phyloP scores from a whole-genome alignment of 2,329 filamentous ascomycete species.

The Colletotrichum viniferum region DNA sequence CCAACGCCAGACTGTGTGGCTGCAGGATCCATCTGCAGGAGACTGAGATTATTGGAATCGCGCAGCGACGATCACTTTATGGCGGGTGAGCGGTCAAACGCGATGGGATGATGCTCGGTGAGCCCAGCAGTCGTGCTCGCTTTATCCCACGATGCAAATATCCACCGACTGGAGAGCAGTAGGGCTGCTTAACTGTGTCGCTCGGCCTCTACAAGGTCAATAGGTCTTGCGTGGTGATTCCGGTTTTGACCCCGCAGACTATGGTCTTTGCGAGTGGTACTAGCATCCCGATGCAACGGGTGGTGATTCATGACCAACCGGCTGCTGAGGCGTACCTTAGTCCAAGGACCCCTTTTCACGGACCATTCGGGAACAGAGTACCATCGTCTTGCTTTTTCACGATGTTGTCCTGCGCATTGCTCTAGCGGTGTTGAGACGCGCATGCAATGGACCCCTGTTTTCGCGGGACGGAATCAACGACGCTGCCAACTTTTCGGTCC shows the following conservation, averaged over 20 bases:
- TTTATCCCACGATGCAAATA: not conserved
- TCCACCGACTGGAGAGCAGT: not conserved
- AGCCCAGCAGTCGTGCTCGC: not conserved
- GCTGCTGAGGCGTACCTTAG: not conserved
- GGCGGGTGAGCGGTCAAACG: not conserved
- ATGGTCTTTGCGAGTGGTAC: not conserved
- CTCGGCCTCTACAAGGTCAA: not conserved
- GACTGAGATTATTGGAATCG: conserved; percentile 6
- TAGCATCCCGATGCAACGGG: not conserved
- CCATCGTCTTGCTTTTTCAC: not conserved
- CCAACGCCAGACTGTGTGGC: not conserved
- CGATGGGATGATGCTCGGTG: not conserved
- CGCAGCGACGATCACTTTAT: not conserved
- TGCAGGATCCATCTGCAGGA: conserved; percentile 5
- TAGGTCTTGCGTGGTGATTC: not conserved
- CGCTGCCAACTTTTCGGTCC: conserved; percentile 14
- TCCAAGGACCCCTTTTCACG: not conserved
- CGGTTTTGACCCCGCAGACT: not conserved
- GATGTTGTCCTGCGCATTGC: not conserved
- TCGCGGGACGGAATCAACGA: not conserved
- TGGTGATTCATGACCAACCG: not conserved
- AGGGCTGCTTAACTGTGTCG: not conserved
- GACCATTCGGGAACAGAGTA: not conserved
- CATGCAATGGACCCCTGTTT: not conserved
- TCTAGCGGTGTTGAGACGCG: not conserved